These are phyloP conservation scores for Wilhelminamyces savonicus DNA, from an alignment of 805 yeast genomes.

Conservation along the genomic window DNA sequence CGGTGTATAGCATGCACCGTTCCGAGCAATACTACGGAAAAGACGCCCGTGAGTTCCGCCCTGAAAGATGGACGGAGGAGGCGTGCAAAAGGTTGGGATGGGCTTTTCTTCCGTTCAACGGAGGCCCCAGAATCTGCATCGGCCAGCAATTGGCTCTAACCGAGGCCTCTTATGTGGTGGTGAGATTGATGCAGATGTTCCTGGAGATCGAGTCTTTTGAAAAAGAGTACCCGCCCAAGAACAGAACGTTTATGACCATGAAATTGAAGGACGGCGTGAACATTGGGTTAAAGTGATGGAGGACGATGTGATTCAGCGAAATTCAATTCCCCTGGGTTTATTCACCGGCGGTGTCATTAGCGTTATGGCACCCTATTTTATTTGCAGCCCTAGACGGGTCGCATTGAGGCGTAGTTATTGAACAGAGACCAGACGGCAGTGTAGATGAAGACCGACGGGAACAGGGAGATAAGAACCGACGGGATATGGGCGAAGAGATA, in stretches of 20 bases:
- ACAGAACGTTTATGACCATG: slow-evolving; percentile 10
- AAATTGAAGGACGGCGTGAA: slow-evolving; percentile 9
- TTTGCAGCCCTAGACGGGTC: no score
- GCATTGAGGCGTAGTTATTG: no score
- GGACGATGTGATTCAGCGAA: background rate
- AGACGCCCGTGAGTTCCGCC: slow-evolving; percentile 27
- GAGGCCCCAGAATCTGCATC: slow-evolving; percentile 17
- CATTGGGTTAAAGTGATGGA: slow-evolving; percentile 1
- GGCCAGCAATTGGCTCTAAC: slow-evolving; percentile 21
- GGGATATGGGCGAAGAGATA: no score
- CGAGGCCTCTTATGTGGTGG: slow-evolving; percentile 13
- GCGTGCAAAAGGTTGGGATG: slow-evolving; percentile 12
- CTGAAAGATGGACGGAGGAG: slow-evolving; percentile 32
- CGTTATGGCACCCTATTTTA: no score
- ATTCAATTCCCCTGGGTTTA: background rate
- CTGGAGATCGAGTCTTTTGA: slow-evolving; percentile 5
- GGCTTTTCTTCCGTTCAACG: slow-evolving; percentile 16
- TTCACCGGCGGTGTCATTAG: no score
- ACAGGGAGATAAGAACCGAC: no score
- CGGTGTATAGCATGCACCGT: slow-evolving; percentile 12
- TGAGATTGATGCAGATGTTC: slow-evolving; percentile 12
- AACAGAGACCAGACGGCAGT: no score
- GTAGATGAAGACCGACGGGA: no score
- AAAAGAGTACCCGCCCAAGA: slow-evolving; percentile 7
- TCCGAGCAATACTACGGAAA: slow-evolving; percentile 23